Base-by-base conservation (phyloP, 2,329 filamentous ascomycete species). In the Neospermospora avenae region DNA sequence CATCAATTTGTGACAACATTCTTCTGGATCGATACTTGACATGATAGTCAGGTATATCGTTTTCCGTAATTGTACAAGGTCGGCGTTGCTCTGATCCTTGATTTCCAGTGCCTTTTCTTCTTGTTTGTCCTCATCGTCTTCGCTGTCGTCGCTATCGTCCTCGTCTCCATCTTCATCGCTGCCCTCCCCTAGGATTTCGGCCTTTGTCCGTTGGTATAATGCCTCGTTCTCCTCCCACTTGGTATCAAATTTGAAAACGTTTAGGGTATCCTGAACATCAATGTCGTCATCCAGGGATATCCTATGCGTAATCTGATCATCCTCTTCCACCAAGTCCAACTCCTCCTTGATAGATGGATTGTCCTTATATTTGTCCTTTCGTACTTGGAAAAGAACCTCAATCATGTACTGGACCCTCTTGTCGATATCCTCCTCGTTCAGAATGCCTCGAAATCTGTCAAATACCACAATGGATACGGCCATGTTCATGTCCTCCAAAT, bases 351-450 rank as follows among this genome's bases (percentile, higher is more conserved):
- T 80, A 0, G 92, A 88, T 18, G 88, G 91, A 70, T 98, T 92
- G 70, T 98, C 92, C 78, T 96, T 96, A 80, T 96, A 99, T 70
- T 89, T 89, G 76, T 98, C 93, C 76, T 97, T 96, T 65, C 95
- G 85, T 58, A 97, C 89, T 77, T 99, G 93, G 74, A 99, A 99
- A 45, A 99, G 78, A 5, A 98, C 95, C 74, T 99, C 95, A 59
- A 99, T 93, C 90, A 96, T 96, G 76, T 98, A 99, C 77, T 99
- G 95, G n/a, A 93, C 93, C 65, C 95, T 84, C 80, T 96, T 97
- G 73, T 98, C 93, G 73, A 99, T 96, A 71, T 95, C 93, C 46
- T 92, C 92, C 75, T 99, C 95, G 77, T 99, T 93, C 8, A 99
- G 79, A 65, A 98, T 97, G 69, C 89, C 93, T 68, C 95, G 82